phyloP scores from a whole-genome alignment of 2,329 filamentous ascomycete genomes.

The Fusarium tuaranense region DNA sequence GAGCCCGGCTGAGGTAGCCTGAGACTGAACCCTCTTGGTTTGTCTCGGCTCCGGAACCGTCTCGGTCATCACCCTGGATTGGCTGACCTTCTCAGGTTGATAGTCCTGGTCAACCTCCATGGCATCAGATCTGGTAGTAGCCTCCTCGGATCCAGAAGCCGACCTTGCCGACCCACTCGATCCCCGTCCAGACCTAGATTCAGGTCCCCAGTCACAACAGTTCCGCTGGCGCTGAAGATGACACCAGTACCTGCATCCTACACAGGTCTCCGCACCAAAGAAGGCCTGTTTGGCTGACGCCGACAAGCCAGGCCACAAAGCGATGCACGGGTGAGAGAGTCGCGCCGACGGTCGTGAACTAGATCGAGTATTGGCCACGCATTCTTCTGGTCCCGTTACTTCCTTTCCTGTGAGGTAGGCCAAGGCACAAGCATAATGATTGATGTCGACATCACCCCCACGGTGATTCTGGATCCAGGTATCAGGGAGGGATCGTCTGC shows the following conservation, averaged over 20 bases:
- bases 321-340: constrained; percentile 45
- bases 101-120: constrained; percentile 18
- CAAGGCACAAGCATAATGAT: constrained; percentile 46
- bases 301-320: constrained; percentile 37
- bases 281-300: constrained; percentile 34
- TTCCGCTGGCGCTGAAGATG: constrained; percentile 41
- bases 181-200: background rate
- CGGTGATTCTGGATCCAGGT: constrained; percentile 43
- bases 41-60: background rate
- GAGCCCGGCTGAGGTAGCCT: background rate
- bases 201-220: constrained; percentile 42
- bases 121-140: background rate
- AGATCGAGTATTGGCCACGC: constrained; percentile 19
- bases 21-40: background rate
- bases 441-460: constrained; percentile 28
- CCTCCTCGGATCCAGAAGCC: constrained; percentile 4
- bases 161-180: constrained; percentile 1
- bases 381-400: constrained; percentile 36
- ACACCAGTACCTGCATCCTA: constrained; percentile 48
- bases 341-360: constrained; percentile 21
- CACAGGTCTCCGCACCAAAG: constrained; percentile 40
- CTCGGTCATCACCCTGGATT: background rate
- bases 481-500: constrained; percentile 41
- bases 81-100: background rate
- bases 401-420: constrained; percentile 48